Percentiles rank a stretch among this genome's conserved stretches.
phyloP scores from a whole-genome alignment of 805 yeast genomes.

The Wickerhamomyces subpelliculosus region DNA sequence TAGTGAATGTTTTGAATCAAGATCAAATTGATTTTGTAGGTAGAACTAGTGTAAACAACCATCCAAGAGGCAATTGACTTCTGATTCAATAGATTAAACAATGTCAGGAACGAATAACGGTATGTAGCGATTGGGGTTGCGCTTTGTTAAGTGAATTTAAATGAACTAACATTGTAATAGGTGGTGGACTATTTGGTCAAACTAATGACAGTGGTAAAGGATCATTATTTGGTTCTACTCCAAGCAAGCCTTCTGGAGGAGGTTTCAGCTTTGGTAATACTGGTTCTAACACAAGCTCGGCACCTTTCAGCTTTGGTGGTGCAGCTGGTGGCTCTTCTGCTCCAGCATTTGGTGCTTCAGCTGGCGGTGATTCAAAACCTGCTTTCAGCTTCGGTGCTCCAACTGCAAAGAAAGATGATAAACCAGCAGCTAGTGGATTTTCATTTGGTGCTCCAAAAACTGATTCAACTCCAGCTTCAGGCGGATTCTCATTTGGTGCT shows the following conservation, averaged over 20 bases:
- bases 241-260: slow-evolving; percentile 13
- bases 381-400: not conserved
- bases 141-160: not conserved
- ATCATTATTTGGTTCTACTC: slow-evolving; percentile 19
- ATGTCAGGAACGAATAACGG: too few species aligned
- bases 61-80: too few species aligned
- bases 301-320: slow-evolving; percentile 4
- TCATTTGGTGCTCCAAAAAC: slow-evolving; percentile 17
- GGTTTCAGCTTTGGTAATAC: slow-evolving; percentile 5
- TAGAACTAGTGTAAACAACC: too few species aligned
- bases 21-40: too few species aligned
- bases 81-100: too few species aligned
- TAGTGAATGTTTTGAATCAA: too few species aligned
- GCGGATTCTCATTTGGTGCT: slow-evolving; percentile 16
- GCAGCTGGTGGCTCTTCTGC: slow-evolving; percentile 4
- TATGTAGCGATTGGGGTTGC: not conserved
- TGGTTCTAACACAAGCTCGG: slow-evolving; percentile 2
- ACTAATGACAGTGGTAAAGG: slow-evolving; percentile 17
- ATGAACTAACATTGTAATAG: not conserved
- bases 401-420: slow-evolving; percentile 1
- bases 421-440: slow-evolving; percentile 5
- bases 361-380: not conserved
- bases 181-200: slow-evolving; percentile 13
- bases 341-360: slow-evolving; percentile 2
- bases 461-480: not conserved